Percentiles rank a stretch among this genome's conserved stretches.
Conservation (phyloP, 2,329 filamentous ascomycete genomes). For the Aureobasidium sp. region DNA sequence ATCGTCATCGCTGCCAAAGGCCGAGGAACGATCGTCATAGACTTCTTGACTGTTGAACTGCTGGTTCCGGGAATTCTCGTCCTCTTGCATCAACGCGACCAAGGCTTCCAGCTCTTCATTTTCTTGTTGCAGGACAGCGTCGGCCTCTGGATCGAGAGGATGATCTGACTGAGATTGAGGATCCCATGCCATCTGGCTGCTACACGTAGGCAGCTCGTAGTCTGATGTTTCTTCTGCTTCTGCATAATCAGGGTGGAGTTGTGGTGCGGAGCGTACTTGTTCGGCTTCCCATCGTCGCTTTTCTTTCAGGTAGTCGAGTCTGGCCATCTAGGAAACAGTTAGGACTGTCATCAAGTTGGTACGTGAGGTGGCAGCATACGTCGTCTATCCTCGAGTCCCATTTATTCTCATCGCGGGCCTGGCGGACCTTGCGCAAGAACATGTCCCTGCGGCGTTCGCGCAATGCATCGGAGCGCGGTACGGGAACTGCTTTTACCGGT, state of each 20-base stretch:
- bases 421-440: constrained; percentile 54
- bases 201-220: constrained; percentile 2
- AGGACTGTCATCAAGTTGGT: background rate
- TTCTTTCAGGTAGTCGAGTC: constrained; percentile 36
- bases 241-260: constrained; percentile 14
- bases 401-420: constrained; percentile 35
- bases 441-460: constrained; percentile 56
- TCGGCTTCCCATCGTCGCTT: constrained; percentile 38
- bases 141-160: constrained; percentile 26
- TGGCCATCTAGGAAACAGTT: constrained; percentile 32
- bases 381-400: constrained; percentile 40
- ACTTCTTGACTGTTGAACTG: constrained; percentile 10
- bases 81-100: constrained; percentile 33
- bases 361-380: constrained; percentile 23
- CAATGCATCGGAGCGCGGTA: constrained; percentile 50
- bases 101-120: constrained; percentile 38
- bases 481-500: constrained; percentile 52
- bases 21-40: constrained; percentile 16
- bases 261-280: constrained; percentile 33
- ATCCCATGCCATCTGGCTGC: background rate
- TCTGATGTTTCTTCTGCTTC: constrained; percentile 19
- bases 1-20: constrained; percentile 42
- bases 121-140: constrained; percentile 34
- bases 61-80: background rate
- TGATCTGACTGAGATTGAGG: constrained; percentile 14